These are phyloP conservation scores for Saussurea involucrata DNA, from an alignment of 129 eudicot species.

Conservation along the genomic window DNA sequence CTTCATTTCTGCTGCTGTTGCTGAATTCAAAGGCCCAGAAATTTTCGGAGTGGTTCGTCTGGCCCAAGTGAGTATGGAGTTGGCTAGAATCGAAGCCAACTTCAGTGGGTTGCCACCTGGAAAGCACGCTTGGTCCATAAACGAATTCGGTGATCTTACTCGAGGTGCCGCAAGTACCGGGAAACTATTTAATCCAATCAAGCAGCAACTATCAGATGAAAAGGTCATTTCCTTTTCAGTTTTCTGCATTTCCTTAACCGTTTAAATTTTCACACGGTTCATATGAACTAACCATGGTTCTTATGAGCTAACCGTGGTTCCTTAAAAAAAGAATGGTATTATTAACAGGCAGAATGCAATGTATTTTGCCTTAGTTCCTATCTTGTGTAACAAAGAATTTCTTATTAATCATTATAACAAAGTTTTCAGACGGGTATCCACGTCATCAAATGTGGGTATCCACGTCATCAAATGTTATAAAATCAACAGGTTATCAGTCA, in stretches of 20 bases:
- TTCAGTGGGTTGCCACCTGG: constrained; percentile 90
- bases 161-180: constrained; percentile 92
- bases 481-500: too few species aligned
- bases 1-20: constrained; percentile 88
- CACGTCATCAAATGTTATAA: too few species aligned
- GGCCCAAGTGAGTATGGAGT: constrained; percentile 91
- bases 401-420: too few species aligned
- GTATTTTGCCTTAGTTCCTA: too few species aligned
- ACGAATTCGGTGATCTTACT: constrained; percentile 86
- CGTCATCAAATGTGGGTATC: too few species aligned
- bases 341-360: too few species aligned
- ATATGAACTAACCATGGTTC: background rate
- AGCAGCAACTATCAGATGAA: constrained; percentile 25
- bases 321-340: too few species aligned
- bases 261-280: background rate
- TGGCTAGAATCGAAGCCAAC: constrained; percentile 87
- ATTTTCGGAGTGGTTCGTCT: constrained; percentile 88
- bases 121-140: constrained; percentile 87
- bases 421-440: too few species aligned
- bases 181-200: constrained; percentile 56
- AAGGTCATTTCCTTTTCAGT: constrained; percentile 36
- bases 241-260: background rate
- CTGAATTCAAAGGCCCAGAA: constrained; percentile 89
- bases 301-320: too few species aligned
- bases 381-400: too few species aligned